phyloP scores from a whole-genome alignment of 352 stramenopile genomes.

The Elongisporangium senticosum region DNA sequence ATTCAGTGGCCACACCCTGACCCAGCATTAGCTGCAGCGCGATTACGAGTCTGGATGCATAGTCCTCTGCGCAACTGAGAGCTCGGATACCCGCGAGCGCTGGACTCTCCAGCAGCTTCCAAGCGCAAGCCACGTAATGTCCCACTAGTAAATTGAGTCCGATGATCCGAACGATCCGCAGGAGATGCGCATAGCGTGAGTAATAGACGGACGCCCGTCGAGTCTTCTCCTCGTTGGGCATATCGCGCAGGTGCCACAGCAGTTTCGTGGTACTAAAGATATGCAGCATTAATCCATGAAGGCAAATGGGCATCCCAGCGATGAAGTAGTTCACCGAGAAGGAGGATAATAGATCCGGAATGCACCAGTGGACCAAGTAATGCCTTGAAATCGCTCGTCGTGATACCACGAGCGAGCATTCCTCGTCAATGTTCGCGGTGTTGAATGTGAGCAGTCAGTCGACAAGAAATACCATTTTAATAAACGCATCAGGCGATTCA shows the following conservation, averaged over 20 bases:
- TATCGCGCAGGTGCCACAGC: slow-evolving; percentile 9
- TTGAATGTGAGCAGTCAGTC: slow-evolving; percentile 46
- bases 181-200: slow-evolving; percentile 30
- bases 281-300: slow-evolving; percentile 9
- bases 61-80: slow-evolving; percentile 10
- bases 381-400: slow-evolving; percentile 27
- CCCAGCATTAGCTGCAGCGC: slow-evolving; percentile 46
- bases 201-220: slow-evolving; percentile 31
- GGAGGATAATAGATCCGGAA: slow-evolving; percentile 10
- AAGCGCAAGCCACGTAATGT: slow-evolving; percentile 48
- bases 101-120: slow-evolving; percentile 25
- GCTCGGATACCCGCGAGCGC: neutral
- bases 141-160: slow-evolving; percentile 27
- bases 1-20: slow-evolving; percentile 29
- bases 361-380: slow-evolving; percentile 24
- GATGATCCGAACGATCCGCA: slow-evolving; percentile 33
- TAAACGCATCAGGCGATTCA: slow-evolving; percentile 1
- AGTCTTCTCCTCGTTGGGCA: slow-evolving; percentile 9
- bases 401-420: slow-evolving; percentile 22
- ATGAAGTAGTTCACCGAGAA: slow-evolving; percentile 1
- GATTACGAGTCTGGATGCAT: slow-evolving; percentile 37
- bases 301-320: neutral
- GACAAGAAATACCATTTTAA: slow-evolving; percentile 25
- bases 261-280: slow-evolving; percentile 19
- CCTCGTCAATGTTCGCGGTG: slow-evolving; percentile 30